phyloP scores from a whole-genome alignment of 148 eudicot species.

The Rhododendron williamsianum region DNA sequence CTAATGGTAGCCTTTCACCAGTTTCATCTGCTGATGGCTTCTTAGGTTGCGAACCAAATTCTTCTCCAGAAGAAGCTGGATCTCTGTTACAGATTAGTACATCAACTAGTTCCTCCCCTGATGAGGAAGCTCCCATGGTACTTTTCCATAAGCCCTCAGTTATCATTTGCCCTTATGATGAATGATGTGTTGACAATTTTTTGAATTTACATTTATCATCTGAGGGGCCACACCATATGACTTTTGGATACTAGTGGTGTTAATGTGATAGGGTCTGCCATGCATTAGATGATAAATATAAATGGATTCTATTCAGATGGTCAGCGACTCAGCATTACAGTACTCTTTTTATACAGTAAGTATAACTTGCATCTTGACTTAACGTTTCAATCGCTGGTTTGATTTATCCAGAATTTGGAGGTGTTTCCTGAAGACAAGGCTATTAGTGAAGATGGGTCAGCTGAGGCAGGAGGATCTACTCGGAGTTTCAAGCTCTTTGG shows the following conservation, averaged over 20 bases:
- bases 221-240: not conserved
- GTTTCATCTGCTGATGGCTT: slow-evolving; percentile 34
- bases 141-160: not conserved
- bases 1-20: slow-evolving; percentile 42
- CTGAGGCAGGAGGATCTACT: slow-evolving; percentile 22
- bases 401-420: slow-evolving; percentile 50
- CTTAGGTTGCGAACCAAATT: slow-evolving; percentile 25
- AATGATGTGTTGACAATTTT: not conserved
- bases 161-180: not conserved
- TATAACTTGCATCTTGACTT: not conserved
- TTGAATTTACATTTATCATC: not conserved
- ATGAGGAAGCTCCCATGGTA: slow-evolving; percentile 53
- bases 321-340: not conserved
- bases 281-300: not conserved
- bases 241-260: not conserved
- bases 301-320: not conserved
- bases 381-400: not conserved
- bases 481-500: slow-evolving; percentile 77
- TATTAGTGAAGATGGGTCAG: slow-evolving; percentile 24
- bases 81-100: slow-evolving; percentile 15
- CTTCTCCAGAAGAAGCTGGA: slow-evolving; percentile 17
- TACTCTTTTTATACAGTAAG: not conserved
- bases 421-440: slow-evolving; percentile 30
- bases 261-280: not conserved
- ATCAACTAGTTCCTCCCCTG: slow-evolving; percentile 15